phyloP scores from a whole-genome alignment of 1,139 yeast genomes.

The Kluyveromyces sp. region DNA sequence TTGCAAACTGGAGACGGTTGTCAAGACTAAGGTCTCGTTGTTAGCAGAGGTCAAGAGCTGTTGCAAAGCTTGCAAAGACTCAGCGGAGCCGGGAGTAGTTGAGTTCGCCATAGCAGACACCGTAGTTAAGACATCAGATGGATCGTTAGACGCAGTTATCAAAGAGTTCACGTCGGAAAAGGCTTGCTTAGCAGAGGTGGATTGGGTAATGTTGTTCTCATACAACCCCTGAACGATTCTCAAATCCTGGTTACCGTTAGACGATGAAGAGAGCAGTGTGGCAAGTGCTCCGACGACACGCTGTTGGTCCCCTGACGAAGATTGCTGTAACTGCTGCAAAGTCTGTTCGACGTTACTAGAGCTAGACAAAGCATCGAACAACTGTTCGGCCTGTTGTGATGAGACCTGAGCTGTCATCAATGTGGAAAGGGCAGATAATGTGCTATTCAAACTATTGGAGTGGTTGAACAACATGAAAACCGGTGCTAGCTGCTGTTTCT shows the following conservation, averaged over 20 bases:
- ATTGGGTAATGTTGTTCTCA: slow-evolving; percentile 22
- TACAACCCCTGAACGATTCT: slow-evolving; percentile 19
- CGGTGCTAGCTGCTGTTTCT: slow-evolving; percentile 24
- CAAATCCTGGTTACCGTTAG: slow-evolving; percentile 21
- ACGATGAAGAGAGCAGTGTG: slow-evolving; percentile 16
- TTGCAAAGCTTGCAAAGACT: slow-evolving; percentile 22
- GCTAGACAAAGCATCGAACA: slow-evolving; percentile 20
- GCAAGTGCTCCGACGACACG: slow-evolving; percentile 14
- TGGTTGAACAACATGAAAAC: slow-evolving; percentile 21
- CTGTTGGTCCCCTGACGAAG: slow-evolving; percentile 11
- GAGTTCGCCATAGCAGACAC: slow-evolving; percentile 19
- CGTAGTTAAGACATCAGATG: slow-evolving; percentile 17
- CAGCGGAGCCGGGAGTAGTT: slow-evolving; percentile 20
- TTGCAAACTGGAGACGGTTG: slow-evolving; percentile 17
- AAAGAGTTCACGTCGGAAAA: slow-evolving; percentile 18
- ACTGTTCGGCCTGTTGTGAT: slow-evolving; percentile 17
- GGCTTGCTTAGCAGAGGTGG: slow-evolving; percentile 20
- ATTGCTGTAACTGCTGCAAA: slow-evolving; percentile 14
- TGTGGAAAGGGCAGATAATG: slow-evolving; percentile 26
- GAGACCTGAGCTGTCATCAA: slow-evolving; percentile 27
- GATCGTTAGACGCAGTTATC: slow-evolving; percentile 17
- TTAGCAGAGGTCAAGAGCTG: slow-evolving; percentile 20
- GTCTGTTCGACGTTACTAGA: slow-evolving; percentile 14
- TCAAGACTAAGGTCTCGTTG: slow-evolving; percentile 21
- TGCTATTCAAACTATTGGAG: slow-evolving; percentile 26